Percentiles rank a stretch among this genome's conserved stretches.
Conservation (phyloP, 1,284 basidiomycete genomes). For the Ceratobasidium sp. region DNA sequence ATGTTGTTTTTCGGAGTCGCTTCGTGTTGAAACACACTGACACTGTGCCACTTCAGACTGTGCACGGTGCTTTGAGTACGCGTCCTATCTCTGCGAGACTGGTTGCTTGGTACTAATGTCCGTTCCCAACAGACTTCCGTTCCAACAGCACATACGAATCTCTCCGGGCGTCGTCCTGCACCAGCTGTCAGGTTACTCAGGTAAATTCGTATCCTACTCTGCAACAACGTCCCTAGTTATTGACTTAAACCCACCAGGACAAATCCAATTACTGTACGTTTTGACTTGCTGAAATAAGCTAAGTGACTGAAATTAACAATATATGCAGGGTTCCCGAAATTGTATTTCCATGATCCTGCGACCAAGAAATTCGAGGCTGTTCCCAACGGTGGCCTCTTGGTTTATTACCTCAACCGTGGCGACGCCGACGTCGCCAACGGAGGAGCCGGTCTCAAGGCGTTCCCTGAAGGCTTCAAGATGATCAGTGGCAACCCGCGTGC, state of each 20-base stretch:
- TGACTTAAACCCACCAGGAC: slow-evolving; percentile 55
- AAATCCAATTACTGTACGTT: slow-evolving; percentile 56
- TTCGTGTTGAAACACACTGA: neutral
- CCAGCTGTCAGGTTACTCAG: slow-evolving; percentile 55
- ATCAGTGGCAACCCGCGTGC: slow-evolving; percentile 60
- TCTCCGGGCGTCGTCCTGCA: slow-evolving; percentile 59
- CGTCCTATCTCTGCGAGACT: neutral
- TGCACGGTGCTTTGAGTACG: slow-evolving; percentile 40
- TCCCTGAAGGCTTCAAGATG: slow-evolving; percentile 65
- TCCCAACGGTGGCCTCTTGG: slow-evolving; percentile 56
- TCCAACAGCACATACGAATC: slow-evolving; percentile 57
- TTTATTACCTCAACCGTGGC: slow-evolving; percentile 63
- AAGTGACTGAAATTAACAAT: neutral
- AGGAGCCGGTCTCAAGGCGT: slow-evolving; percentile 60
- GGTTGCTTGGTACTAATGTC: neutral
- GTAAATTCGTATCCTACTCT: neutral
- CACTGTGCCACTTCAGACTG: neutral
- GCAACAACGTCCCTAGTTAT: neutral
- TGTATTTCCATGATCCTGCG: slow-evolving; percentile 61
- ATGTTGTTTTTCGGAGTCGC: slow-evolving; percentile 47
- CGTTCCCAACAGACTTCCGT: slow-evolving; percentile 55
- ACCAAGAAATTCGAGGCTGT: slow-evolving; percentile 57
- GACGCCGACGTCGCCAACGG: slow-evolving; percentile 58
- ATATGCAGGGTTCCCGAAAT: slow-evolving; percentile 60
- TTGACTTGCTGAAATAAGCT: too few species aligned